Evolutionary conservation across 768 basidiomycete genomes (phyloP).

Genomic region (Boletus speciosus): DNA sequence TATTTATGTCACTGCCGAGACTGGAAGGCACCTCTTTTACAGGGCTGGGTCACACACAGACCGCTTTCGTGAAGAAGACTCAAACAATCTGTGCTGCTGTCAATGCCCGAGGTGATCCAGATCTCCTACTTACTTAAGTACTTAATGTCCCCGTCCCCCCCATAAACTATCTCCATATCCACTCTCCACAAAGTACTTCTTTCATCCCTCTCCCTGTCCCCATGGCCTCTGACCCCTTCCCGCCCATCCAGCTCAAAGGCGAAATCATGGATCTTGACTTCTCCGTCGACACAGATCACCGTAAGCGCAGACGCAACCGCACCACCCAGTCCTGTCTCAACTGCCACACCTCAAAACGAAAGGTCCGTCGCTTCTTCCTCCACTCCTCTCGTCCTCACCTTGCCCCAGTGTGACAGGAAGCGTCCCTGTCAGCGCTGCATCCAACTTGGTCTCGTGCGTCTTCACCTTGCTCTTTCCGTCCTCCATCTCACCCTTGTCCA

Average conservation of each 20-base stretch:
- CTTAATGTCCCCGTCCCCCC: conserved; percentile 54
- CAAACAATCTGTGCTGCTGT: conserved; percentile 30
- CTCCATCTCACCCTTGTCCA: conserved; percentile 4
- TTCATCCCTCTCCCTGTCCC: conserved; percentile 34
- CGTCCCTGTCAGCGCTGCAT: conserved; percentile 90
- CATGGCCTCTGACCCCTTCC: conserved; percentile 55
- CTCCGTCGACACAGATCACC: conserved; percentile 66
- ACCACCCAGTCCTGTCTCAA: conserved; percentile 86
- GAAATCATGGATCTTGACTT: conserved; percentile 79
- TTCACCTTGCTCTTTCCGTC: background rate
- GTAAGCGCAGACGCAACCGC: conserved; percentile 85
- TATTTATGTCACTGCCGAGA: conserved; percentile 37
- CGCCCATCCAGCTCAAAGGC: conserved; percentile 62
- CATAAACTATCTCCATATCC: conserved; percentile 45
- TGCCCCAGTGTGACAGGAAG: conserved; percentile 74
- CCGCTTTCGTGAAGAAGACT: conserved; percentile 34
- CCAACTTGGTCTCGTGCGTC: conserved; percentile 73
- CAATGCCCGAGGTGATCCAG: conserved; percentile 45
- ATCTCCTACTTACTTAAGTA: conserved; percentile 43
- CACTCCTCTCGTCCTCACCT: conserved; percentile 4
- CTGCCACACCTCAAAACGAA: conserved; percentile 93
- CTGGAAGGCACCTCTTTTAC: conserved; percentile 31
- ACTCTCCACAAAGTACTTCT: conserved; percentile 43
- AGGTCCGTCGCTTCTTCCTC: conserved; percentile 46
- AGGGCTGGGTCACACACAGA: conserved; percentile 33